Base-by-base conservation (phyloP, 108 stramenopile species). In the Skeletonema tropicum region DNA sequence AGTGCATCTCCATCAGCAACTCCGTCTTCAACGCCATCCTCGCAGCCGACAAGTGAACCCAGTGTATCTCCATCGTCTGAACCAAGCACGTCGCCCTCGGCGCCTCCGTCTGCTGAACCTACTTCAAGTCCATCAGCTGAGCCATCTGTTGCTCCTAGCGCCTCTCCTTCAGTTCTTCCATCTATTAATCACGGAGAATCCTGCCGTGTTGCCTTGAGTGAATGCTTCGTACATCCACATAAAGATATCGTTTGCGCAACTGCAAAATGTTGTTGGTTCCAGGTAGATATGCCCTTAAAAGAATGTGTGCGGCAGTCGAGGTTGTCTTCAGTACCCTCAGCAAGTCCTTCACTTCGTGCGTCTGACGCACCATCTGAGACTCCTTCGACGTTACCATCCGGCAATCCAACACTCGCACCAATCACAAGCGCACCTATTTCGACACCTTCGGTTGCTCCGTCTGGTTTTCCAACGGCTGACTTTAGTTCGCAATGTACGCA, bases 221-320 rank as follows among this genome's bases (percentile, higher is more conserved):
- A 45, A 14, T 45, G 42, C 42, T 45, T 45, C 42, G 15, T 5
- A n/a, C 3, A 45, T 45, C 15, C 15, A n/a, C 3, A n/a, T 3
- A 45, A 45, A 5, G 15, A 15, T 0, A 11, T 3, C 14, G 11
- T 45, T n/a, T 45, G 42, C 42, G 11, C 3, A 3, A n/a, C 15
- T 15, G 29, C 57, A 17, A 39, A 39, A 19, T 64, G 64, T 64
- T 64, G 64, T 23, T 64, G 38, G 23, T 35, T 39, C 8, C 64
- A 64, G 35, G 3, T 9, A 39, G 35, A 32, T 35, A 35, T 35
- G 33, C 5, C 39, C 21, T n/a, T 17, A 38, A 17, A 14, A 13
- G 25, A 17, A 5, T 64, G 64, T 39, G 5, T 45, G 5, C 15
- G 15, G 14, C 15, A 15, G 42, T 45, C 42, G 4, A n/a, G 3